These are phyloP conservation scores for Boletus barrowsii DNA, from an alignment of 768 basidiomycete genomes.

Conservation along the genomic window DNA sequence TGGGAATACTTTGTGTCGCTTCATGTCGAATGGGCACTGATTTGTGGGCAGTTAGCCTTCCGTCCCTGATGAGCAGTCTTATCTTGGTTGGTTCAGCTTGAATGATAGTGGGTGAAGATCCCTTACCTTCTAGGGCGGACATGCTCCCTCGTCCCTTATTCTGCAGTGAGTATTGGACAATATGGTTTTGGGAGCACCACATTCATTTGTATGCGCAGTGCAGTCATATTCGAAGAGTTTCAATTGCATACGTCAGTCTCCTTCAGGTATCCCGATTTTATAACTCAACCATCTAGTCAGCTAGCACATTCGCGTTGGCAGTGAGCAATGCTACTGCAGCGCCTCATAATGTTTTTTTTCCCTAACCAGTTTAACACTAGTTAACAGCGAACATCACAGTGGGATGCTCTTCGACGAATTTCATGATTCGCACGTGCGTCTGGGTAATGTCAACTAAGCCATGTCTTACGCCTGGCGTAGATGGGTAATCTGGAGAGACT, in stretches of 20 bases:
- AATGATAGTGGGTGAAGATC: slow-evolving; percentile 1
- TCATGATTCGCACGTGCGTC: slow-evolving; percentile 26
- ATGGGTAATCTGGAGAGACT: slow-evolving; percentile 26
- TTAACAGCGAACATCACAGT: slow-evolving; percentile 3
- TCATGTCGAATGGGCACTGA: slow-evolving; percentile 14
- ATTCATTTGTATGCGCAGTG: slow-evolving; percentile 4
- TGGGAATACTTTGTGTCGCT: slow-evolving; percentile 23
- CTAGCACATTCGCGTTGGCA: background rate
- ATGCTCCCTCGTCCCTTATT: slow-evolving; percentile 6
- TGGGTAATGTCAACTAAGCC: background rate
- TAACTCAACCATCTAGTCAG: slow-evolving; percentile 10
- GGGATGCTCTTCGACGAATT: slow-evolving; percentile 21
- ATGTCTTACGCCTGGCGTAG: slow-evolving; percentile 3
- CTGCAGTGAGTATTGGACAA: slow-evolving; percentile 5
- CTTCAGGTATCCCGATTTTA: background rate
- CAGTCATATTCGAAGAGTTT: background rate
- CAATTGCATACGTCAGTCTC: slow-evolving; percentile 16
- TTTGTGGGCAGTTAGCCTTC: slow-evolving; percentile 14
- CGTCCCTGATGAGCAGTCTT: slow-evolving; percentile 19
- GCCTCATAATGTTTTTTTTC: background rate
- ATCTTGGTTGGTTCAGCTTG: too few relatives aligned
- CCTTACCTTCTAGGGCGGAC: slow-evolving; percentile 21
- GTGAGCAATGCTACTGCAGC: slow-evolving; percentile 1
- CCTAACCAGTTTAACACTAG: slow-evolving; percentile 1
- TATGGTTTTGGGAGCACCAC: background rate